Evolutionary conservation across 192 early-diverging fungal genomes (phyloP).

Genomic region (Coemansia sp.): DNA sequence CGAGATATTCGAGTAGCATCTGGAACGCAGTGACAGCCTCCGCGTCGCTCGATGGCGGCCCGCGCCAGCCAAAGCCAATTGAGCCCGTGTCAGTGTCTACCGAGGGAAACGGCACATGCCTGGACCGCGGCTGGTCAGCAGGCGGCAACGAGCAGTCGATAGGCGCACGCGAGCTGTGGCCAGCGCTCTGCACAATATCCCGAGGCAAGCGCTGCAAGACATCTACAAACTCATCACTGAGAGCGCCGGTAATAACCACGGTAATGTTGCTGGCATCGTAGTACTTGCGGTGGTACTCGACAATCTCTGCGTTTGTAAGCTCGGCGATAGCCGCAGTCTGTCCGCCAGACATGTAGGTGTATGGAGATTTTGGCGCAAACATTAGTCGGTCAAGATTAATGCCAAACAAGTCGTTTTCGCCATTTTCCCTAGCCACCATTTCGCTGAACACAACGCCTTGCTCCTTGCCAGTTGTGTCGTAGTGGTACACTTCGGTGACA

Average conservation of each 20-base stretch:
- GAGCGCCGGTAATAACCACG: constrained; percentile 64
- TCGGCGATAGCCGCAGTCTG: constrained; percentile 69
- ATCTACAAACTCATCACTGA: constrained; percentile 41
- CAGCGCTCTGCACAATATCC: constrained; percentile 26
- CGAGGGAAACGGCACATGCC: constrained; percentile 58
- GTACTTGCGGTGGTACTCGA: constrained; percentile 72
- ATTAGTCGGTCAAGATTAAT: constrained; percentile 14
- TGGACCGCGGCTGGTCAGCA: neutral
- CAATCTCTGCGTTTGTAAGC: constrained; percentile 76
- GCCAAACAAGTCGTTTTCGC: constrained; percentile 64
- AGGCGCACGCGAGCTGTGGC: constrained; percentile 26
- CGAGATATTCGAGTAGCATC: constrained; percentile 73
- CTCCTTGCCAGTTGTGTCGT: constrained; percentile 67
- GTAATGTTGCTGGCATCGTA: constrained; percentile 76
- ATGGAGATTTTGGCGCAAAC: constrained; percentile 60
- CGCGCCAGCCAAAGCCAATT: constrained; percentile 72
- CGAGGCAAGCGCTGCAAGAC: constrained; percentile 39
- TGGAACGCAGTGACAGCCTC: constrained; percentile 65
- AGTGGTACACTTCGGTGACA: constrained; percentile 80
- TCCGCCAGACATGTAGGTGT: constrained; percentile 78
- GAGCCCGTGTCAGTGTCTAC: constrained; percentile 68
- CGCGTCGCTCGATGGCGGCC: constrained; percentile 67
- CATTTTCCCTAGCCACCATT: constrained; percentile 76
- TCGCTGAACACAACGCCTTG: constrained; percentile 82
- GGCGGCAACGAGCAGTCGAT: constrained; percentile 33